Conservation (phyloP, 2,329 filamentous ascomycete species). For the Colletotrichum scovillei region DNA sequence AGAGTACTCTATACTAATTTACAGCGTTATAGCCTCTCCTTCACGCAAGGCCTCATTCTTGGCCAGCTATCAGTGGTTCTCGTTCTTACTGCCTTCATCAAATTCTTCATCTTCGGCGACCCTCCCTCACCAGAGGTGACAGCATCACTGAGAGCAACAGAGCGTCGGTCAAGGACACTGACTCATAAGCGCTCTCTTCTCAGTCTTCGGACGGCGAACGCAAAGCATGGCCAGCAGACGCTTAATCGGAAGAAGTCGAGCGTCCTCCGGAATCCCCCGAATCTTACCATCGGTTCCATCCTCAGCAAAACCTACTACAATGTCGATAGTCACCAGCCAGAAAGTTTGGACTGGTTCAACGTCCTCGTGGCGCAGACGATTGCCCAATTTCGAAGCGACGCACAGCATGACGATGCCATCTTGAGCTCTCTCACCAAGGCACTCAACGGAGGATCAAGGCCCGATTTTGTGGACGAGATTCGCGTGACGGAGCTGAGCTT, state of each 20-base stretch:
- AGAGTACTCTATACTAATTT: background rate
- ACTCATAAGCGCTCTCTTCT: constrained; percentile 82
- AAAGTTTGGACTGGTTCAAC: constrained; percentile 99
- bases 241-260: constrained; percentile 76
- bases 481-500: constrained; percentile 92
- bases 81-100: constrained; percentile 94
- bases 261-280: constrained; percentile 77
- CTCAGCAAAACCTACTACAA: constrained; percentile 98
- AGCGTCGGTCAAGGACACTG: constrained; percentile 78
- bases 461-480: constrained; percentile 93
- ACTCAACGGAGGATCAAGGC: constrained; percentile 87
- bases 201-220: constrained; percentile 63
- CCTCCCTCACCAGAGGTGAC: constrained; percentile 85
- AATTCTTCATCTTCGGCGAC: constrained; percentile 99
- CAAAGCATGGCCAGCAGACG: constrained; percentile 53
- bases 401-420: constrained; percentile 91
- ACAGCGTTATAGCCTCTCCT: constrained; percentile 73
- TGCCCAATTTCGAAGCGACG: constrained; percentile 92
- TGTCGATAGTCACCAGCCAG: constrained; percentile 92
- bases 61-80: constrained; percentile 94
- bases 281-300: constrained; percentile 91
- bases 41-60: constrained; percentile 92
- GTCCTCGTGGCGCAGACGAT: constrained; percentile 97
- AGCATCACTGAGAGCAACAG: constrained; percentile 78
- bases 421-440: constrained; percentile 85